phyloP scores from a whole-genome alignment of 169 alveolate genomes.

The Eimeria tenella region DNA sequence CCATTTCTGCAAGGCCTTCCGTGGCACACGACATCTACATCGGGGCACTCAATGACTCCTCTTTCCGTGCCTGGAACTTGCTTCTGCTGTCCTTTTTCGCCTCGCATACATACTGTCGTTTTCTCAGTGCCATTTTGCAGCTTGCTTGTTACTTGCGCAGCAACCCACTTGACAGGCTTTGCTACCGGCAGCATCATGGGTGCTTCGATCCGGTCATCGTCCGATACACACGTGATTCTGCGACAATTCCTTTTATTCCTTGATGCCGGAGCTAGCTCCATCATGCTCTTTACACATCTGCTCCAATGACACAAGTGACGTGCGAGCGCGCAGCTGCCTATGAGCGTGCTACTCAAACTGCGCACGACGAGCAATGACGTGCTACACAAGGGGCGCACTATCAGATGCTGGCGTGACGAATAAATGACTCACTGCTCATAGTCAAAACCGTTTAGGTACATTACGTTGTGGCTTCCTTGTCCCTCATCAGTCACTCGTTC shows the following conservation, averaged over 20 bases:
- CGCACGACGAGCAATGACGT: no score
- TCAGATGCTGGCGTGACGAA: background rate
- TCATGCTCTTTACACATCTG: slow-evolving; percentile 22
- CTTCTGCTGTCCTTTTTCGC: slow-evolving; percentile 57
- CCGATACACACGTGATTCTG: slow-evolving; percentile 43
- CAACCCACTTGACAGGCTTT: slow-evolving; percentile 62
- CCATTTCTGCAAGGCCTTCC: slow-evolving; percentile 70
- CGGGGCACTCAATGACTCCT: slow-evolving; percentile 37
- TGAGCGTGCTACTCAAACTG: no score
- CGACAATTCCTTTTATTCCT: background rate
- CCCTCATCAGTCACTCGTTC: background rate
- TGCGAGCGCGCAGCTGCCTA: no score
- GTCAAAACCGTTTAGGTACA: background rate
- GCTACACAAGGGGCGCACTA: no score
- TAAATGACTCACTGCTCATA: slow-evolving; percentile 22
- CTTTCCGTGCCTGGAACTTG: background rate
- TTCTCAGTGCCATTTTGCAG: slow-evolving; percentile 50
- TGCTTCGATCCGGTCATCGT: slow-evolving; percentile 49
- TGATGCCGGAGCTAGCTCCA: slow-evolving; percentile 16
- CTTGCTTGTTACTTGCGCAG: slow-evolving; percentile 50
- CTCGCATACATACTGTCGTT: slow-evolving; percentile 54
- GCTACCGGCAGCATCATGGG: slow-evolving; percentile 69
- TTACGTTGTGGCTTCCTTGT: background rate
- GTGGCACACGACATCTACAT: slow-evolving; percentile 51
- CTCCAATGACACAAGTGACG: slow-evolving; percentile 24